A percentile compares a stretch with the other conserved stretches of the same genome.
Evolutionary conservation across 2,329 filamentous ascomycete genomes (phyloP).

Genomic region (Colletotrichum simmondsii): DNA sequence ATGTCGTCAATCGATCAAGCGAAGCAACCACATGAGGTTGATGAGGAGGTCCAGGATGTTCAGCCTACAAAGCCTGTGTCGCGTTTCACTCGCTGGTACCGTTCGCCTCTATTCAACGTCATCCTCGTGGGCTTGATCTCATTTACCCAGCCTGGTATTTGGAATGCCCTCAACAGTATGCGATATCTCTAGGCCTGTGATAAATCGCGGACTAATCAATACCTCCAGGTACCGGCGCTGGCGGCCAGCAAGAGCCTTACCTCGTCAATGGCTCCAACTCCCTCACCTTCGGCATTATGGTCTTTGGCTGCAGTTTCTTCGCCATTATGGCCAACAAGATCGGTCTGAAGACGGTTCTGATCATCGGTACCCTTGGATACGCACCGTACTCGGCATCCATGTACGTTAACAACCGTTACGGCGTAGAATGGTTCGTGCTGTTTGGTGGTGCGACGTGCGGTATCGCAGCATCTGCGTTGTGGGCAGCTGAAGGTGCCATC

Average conservation of each 20-base stretch:
- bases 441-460: constrained; percentile 55
- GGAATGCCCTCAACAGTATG: constrained; percentile 57
- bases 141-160: constrained; percentile 59
- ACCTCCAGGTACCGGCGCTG: constrained; percentile 61
- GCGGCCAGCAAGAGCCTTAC: constrained; percentile 72
- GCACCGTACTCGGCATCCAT: constrained; percentile 54
- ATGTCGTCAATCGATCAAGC: constrained; percentile 23
- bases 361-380: constrained; percentile 56
- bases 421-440: constrained; percentile 55
- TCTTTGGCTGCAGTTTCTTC: constrained; percentile 53
- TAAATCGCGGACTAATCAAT: not conserved
- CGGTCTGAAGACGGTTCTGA: constrained; percentile 47
- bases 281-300: constrained; percentile 70
- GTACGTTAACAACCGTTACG: constrained; percentile 56
- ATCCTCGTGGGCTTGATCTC: constrained; percentile 55
- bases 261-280: constrained; percentile 78
- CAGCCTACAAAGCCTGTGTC: constrained; percentile 39
- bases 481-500: constrained; percentile 49
- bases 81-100: constrained; percentile 49
- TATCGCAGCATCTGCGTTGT: constrained; percentile 48
- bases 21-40: constrained; percentile 22
- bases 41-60: constrained; percentile 14
- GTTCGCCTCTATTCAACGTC: constrained; percentile 58
- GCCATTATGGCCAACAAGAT: constrained; percentile 51
- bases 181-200: not conserved